Conservation (phyloP, 164 flowering plant species). For the Vitis amurensis region DNA sequence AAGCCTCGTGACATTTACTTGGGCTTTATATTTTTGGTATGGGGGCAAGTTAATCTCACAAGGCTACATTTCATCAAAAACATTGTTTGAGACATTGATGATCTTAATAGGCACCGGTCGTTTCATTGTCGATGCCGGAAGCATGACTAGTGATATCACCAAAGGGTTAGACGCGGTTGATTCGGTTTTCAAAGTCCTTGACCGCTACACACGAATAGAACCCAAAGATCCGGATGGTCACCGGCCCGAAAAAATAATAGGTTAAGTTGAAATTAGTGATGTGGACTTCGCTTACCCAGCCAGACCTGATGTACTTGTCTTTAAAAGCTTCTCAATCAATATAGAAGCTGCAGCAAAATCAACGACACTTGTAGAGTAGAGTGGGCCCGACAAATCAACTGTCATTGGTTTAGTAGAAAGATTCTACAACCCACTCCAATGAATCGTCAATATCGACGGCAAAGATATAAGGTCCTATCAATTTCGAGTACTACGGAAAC, state of each 20-base stretch:
- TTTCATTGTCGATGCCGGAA: slow-evolving; percentile 87
- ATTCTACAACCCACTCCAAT: slow-evolving; percentile 59
- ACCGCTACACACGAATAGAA: slow-evolving; percentile 58
- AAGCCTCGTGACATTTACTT: slow-evolving; percentile 49
- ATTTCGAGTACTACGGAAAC: slow-evolving; percentile 46
- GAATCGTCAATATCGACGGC: slow-evolving; percentile 54
- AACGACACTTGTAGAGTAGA: slow-evolving; percentile 67
- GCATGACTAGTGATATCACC: slow-evolving; percentile 80
- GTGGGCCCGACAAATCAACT: slow-evolving; percentile 77
- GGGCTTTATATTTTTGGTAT: slow-evolving; percentile 87
- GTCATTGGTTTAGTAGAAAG: slow-evolving; percentile 60
- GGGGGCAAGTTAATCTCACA: slow-evolving; percentile 59
- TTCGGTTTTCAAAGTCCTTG: slow-evolving; percentile 69
- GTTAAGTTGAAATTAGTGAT: slow-evolving; percentile 41
- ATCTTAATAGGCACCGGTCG: slow-evolving; percentile 73
- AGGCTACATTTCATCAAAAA: slow-evolving; percentile 55
- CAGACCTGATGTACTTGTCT: slow-evolving; percentile 47
- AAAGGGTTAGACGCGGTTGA: slow-evolving; percentile 68
- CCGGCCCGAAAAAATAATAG: slow-evolving; percentile 44
- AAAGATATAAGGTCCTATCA: slow-evolving; percentile 48
- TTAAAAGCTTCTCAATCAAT: slow-evolving; percentile 46
- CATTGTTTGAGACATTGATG: slow-evolving; percentile 69
- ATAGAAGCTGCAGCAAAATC: slow-evolving; percentile 56
- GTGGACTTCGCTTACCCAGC: slow-evolving; percentile 65
- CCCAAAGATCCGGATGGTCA: slow-evolving; percentile 64